Evolutionary conservation across 345 rosid species (phyloP), one percentile per base, ranked within the genome.

Genomic region (Gossypium thurberi): DNA sequence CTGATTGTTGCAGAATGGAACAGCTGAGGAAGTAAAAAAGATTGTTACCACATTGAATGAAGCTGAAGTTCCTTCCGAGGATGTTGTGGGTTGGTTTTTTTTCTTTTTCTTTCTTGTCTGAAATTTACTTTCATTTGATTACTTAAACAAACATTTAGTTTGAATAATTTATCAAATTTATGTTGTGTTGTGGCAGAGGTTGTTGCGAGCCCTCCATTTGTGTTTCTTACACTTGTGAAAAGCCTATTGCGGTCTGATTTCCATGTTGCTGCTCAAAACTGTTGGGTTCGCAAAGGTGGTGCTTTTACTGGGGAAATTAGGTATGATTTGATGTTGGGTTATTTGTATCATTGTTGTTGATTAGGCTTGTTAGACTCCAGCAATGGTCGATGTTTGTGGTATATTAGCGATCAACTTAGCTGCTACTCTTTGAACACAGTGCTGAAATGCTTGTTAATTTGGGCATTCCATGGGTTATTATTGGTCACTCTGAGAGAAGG

Each of bases 251-350:
- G 92, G 52, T 42, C 85, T 11, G 92, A 88, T 79, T 82, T 90
- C 75, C 81, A 84, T 18, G 83, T 90, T 10, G 88, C 90, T 1
- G 95, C 92, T 4, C 92, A 88, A 42, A 88, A 86, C 74, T 86
- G 89, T 33, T 90, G 95, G 92, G 86, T 84, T 70, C 85, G 88
- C 66, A 90, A 84, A 77, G 92, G 92, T 5, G 92, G 90, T 33
- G 92, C 92, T 69, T 88, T 82, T 74, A 86, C 95, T 0, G 90
- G 92, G 52, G 92, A 90, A 77, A 68, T 88, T 63, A 86, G 92
- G 95, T 88, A 70, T 33, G 61, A 53, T 53, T 53, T 18, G 8
- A 17, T n/a, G 9, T 52, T n/a, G n/a, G 2, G 8, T 9, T 52
- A 17, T 52, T 15, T 52, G 5, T 52, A 52, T 18, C 57, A 50